These are phyloP conservation scores for Clarireedia monteithiana DNA, from an alignment of 2,329 filamentous ascomycete species.

Conservation along the genomic window DNA sequence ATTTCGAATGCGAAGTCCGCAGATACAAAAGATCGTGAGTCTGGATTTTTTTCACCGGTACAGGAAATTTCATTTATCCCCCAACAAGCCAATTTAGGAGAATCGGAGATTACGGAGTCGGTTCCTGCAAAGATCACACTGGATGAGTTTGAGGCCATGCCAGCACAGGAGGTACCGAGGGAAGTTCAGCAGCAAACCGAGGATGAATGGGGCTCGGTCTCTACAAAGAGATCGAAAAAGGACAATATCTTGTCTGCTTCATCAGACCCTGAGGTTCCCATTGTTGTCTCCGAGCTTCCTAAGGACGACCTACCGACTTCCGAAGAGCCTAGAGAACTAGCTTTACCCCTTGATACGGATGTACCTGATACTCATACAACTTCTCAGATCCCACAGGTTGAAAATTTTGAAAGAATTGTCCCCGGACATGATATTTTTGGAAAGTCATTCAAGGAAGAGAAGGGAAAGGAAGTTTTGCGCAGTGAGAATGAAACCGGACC, in stretches of 20 bases:
- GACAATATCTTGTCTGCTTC: slow-evolving; percentile 15
- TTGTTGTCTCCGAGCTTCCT: slow-evolving; percentile 7
- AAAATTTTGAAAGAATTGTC: slow-evolving; percentile 4
- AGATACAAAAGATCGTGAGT: slow-evolving; percentile 18
- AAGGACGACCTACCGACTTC: slow-evolving; percentile 1
- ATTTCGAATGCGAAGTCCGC: slow-evolving; percentile 14
- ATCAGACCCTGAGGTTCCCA: slow-evolving; percentile 6
- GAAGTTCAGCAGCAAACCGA: slow-evolving; percentile 9
- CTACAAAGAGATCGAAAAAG: slow-evolving; percentile 14
- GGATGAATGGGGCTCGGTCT: slow-evolving; percentile 11
- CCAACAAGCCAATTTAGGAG: slow-evolving; percentile 5
- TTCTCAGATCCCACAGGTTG: slow-evolving; percentile 10
- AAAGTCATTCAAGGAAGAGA: slow-evolving; percentile 22
- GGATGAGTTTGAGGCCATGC: slow-evolving; percentile 2
- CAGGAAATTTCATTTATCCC: slow-evolving; percentile 5
- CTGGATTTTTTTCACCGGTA: slow-evolving; percentile 14
- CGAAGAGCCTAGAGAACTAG: slow-evolving; percentile 5
- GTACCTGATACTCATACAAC: slow-evolving; percentile 10
- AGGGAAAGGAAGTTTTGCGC: slow-evolving; percentile 14
- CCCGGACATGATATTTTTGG: background rate
- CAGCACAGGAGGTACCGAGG: slow-evolving; percentile 4
- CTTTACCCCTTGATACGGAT: slow-evolving; percentile 3
- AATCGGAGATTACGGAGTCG: slow-evolving; percentile 1
- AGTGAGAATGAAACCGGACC: slow-evolving; percentile 10
- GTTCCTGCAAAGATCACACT: slow-evolving; percentile 6